Percentiles rank a stretch among this genome's conserved stretches.
Evolutionary conservation across 805 yeast species (phyloP).

Genomic region (Debaryomyces maramus): DNA sequence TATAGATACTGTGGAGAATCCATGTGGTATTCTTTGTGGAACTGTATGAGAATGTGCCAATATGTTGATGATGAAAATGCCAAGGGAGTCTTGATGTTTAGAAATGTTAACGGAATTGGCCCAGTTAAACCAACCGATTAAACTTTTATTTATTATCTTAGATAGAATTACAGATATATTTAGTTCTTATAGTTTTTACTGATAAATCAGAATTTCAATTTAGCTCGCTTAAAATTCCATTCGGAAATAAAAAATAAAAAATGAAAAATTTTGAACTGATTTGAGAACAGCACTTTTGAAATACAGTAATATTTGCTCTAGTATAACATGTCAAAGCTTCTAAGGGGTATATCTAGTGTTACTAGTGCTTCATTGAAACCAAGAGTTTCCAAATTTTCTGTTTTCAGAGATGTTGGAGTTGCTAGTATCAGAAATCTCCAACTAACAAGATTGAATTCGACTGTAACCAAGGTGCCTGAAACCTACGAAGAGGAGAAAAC

Average conservation of each 20-base stretch:
- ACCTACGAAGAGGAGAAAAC: constrained; percentile 76
- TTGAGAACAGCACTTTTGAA: constrained; percentile 2
- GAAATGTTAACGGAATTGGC: constrained; percentile 63
- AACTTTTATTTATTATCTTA: neutral
- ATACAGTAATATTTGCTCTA: neutral
- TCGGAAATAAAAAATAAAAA: neutral
- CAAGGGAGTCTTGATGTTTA: constrained; percentile 62
- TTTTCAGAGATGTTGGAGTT: neutral
- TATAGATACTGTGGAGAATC: constrained; percentile 51
- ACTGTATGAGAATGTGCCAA: constrained; percentile 61
- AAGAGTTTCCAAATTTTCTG: neutral
- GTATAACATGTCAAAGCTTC: constrained; percentile 10
- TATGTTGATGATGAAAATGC: constrained; percentile 63
- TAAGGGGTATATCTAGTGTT: constrained; percentile 6
- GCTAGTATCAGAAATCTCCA: constrained; percentile 4
- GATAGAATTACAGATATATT: neutral
- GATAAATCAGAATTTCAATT: too few relatives aligned
- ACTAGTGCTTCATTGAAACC: constrained; percentile 5
- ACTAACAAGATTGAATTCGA: constrained; percentile 6
- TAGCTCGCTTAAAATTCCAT: constrained; percentile 1
- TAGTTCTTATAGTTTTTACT: too few relatives aligned
- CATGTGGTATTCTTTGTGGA: constrained; percentile 62
- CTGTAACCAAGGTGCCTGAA: constrained; percentile 24
- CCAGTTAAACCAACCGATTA: constrained; percentile 23
- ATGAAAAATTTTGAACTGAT: neutral